A percentile compares a stretch with the other conserved stretches of the same genome.
These are phyloP conservation scores for Hypoxylon subgilvum DNA, from an alignment of 495 filamentous ascomycete species.

Conservation along the genomic window DNA sequence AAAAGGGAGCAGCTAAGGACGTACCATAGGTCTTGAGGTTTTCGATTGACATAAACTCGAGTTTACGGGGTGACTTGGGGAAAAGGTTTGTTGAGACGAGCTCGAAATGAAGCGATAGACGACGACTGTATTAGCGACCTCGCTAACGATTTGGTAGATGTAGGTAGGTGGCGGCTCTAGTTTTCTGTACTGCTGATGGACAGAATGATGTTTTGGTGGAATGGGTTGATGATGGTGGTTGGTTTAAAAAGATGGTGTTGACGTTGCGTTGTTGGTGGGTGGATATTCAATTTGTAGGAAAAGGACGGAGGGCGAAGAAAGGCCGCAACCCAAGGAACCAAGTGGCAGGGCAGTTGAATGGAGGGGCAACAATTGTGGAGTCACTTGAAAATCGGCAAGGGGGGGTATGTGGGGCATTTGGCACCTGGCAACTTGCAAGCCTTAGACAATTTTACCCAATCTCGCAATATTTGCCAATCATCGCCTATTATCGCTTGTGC, in stretches of 20 bases:
- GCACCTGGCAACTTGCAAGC: conserved; percentile 11
- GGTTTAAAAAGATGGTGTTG: conserved; percentile 23
- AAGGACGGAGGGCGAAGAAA: conserved; percentile 33
- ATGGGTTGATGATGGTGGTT: conserved; percentile 11
- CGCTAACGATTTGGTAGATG: conserved; percentile 41
- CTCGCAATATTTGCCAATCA: conserved; percentile 1
- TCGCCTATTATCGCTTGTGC: not conserved
- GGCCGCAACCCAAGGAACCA: conserved; percentile 32
- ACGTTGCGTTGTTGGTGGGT: conserved; percentile 36
- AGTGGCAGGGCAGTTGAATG: conserved; percentile 18
- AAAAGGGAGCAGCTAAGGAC: too few species aligned
- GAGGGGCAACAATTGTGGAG: conserved; percentile 39
- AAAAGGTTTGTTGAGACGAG: conserved; percentile 48
- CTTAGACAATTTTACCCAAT: too few species aligned
- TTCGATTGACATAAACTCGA: conserved; percentile 99
- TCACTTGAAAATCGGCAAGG: conserved; percentile 31
- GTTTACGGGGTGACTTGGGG: conserved; percentile 56
- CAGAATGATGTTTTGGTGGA: conserved; percentile 11
- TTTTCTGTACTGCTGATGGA: conserved; percentile 14
- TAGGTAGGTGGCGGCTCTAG: conserved; percentile 2
- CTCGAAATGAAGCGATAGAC: conserved; percentile 52
- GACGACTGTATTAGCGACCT: conserved; percentile 47
- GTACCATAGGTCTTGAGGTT: conserved; percentile 99
- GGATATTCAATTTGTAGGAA: conserved; percentile 35
- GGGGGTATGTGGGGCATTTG: conserved; percentile 25